Percentiles rank a stretch among this genome's conserved stretches.
Conservation (phyloP, 2,329 filamentous ascomycete genomes). For the Onygena corvina region DNA sequence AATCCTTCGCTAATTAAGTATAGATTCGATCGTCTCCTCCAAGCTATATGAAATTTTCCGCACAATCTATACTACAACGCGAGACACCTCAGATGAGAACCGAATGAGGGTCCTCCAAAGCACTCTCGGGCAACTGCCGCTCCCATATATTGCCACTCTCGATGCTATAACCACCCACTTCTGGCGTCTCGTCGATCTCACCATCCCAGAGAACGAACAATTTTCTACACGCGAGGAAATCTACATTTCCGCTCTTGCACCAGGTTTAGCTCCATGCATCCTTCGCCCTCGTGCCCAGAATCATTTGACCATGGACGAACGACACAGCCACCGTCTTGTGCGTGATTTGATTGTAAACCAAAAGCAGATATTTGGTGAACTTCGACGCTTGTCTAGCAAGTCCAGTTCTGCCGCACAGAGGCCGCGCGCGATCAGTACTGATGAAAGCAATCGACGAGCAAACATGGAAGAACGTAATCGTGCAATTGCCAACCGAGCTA, state of each 20-base stretch:
- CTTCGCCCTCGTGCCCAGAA: constrained; percentile 78
- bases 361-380: constrained; percentile 84
- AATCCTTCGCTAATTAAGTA: neutral
- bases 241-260: constrained; percentile 64
- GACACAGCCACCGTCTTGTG: constrained; percentile 78
- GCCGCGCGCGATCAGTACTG: constrained; percentile 78
- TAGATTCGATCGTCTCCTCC: constrained; percentile 94
- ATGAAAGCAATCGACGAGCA: constrained; percentile 87
- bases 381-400: constrained; percentile 57
- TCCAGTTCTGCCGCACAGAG: constrained; percentile 38
- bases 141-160: constrained; percentile 97
- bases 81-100: constrained; percentile 63
- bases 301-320: constrained; percentile 88
- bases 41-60: constrained; percentile 98
- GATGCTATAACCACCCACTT: constrained; percentile 98
- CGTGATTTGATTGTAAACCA: constrained; percentile 90
- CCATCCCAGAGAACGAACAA: constrained; percentile 85
- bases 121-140: constrained; percentile 82
- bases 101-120: constrained; percentile 88
- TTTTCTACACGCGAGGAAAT: constrained; percentile 77
- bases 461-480: constrained; percentile 89
- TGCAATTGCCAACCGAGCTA: constrained; percentile 58
- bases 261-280: constrained; percentile 68
- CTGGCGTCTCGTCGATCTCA: constrained; percentile 88
- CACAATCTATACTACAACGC: constrained; percentile 77